phyloP scores from a whole-genome alignment of 768 basidiomycete genomes.

The Cystoderma amianthinum region DNA sequence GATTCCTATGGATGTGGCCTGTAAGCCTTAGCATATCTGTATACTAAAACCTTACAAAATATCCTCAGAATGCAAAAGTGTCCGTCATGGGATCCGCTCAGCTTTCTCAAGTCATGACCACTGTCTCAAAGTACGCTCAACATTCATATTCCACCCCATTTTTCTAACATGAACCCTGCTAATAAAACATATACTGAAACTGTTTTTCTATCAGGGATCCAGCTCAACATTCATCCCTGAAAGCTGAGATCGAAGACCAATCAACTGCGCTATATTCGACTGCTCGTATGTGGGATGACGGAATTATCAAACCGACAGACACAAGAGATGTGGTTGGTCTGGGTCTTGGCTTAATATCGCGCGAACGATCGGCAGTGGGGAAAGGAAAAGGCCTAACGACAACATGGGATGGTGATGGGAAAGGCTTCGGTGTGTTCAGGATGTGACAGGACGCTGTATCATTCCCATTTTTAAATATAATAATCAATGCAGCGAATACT shows the following conservation, averaged over 20 bases:
- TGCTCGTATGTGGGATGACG: conserved; percentile 92
- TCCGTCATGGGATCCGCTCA: conserved; percentile 96
- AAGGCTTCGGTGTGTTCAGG: conserved; percentile 85
- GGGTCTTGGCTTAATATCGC: conserved; percentile 73
- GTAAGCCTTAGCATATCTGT: conserved; percentile 33
- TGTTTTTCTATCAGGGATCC: conserved; percentile 70
- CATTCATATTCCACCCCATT: not conserved
- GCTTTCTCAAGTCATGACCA: conserved; percentile 88
- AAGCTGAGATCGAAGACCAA: conserved; percentile 82
- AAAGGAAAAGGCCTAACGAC: conserved; percentile 18
- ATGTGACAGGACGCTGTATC: conserved; percentile 63
- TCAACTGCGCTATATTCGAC: conserved; percentile 85
- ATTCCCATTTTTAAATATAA: no score
- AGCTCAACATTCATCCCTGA: conserved; percentile 64
- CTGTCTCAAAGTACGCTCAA: conserved; percentile 71
- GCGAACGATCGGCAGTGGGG: conserved; percentile 21
- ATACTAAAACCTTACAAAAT: conserved; percentile 6
- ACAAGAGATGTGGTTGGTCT: conserved; percentile 86
- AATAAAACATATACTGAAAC: not conserved
- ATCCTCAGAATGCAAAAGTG: conserved; percentile 74
- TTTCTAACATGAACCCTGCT: not conserved
- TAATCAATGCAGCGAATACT: no score
- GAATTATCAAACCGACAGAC: conserved; percentile 84
- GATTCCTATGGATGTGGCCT: conserved; percentile 99
- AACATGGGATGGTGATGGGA: conserved; percentile 67